These are phyloP conservation scores for Colletotrichum navitas DNA, from an alignment of 2,329 filamentous ascomycete species.

Conservation along the genomic window DNA sequence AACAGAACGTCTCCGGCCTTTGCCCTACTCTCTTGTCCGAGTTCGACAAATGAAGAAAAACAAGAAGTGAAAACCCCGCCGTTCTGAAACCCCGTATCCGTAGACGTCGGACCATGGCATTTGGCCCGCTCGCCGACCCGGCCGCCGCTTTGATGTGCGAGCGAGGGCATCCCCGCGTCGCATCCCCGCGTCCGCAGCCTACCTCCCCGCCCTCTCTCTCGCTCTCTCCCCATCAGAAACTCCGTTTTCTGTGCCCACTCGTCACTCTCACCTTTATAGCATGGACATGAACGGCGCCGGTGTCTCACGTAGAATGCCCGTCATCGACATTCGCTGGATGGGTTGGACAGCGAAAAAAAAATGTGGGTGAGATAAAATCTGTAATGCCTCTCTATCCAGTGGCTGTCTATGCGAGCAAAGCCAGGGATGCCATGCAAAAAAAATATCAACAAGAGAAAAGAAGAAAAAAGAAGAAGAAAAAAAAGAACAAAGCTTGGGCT, in stretches of 20 bases:
- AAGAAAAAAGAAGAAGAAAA: neutral
- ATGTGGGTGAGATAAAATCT: slow-evolving; percentile 30
- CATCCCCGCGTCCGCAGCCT: slow-evolving; percentile 5
- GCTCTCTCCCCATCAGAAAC: neutral
- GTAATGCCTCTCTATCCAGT: slow-evolving; percentile 40
- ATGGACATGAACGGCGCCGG: neutral
- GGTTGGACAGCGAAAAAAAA: neutral
- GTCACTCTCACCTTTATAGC: neutral
- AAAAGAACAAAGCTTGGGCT: neutral
- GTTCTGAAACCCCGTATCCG: slow-evolving; percentile 17
- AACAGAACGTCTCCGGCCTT: slow-evolving; percentile 16
- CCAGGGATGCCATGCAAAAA: slow-evolving; percentile 34
- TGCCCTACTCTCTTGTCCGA: neutral
- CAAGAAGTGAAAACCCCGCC: neutral
- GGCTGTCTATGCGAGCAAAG: slow-evolving; percentile 33
- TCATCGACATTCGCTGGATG: neutral
- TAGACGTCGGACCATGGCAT: neutral
- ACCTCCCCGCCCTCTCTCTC: neutral
- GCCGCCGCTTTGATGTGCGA: slow-evolving; percentile 26
- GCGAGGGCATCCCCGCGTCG: slow-evolving; percentile 24
- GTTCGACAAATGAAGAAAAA: neutral
- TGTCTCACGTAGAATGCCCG: neutral
- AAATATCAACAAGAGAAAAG: neutral
- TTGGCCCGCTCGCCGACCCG: neutral
- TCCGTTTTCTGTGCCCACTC: neutral